Percentiles rank a stretch among this genome's conserved stretches.
Evolutionary conservation across 768 basidiomycete genomes (phyloP).

Genomic region (Leccinum incarnatum): DNA sequence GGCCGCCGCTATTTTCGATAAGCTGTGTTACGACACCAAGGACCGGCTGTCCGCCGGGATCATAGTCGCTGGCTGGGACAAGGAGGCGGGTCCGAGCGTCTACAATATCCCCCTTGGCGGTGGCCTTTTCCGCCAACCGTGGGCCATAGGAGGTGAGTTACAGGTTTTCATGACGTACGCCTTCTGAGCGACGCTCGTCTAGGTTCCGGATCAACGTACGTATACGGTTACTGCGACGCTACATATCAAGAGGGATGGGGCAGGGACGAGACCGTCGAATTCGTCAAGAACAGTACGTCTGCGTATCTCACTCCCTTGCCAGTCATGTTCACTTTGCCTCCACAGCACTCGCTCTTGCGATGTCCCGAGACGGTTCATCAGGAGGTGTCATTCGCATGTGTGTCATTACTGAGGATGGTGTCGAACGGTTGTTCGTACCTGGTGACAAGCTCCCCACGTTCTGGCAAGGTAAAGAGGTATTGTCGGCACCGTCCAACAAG

Average conservation of each 20-base stretch:
- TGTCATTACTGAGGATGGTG: conserved; percentile 89
- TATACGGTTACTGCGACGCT: conserved; percentile 99
- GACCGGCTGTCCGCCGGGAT: conserved; percentile 87
- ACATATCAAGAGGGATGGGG: conserved; percentile 93
- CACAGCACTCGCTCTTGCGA: conserved; percentile 87
- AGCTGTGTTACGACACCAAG: conserved; percentile 92
- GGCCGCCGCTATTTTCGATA: conserved; percentile 82
- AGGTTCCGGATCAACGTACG: conserved; percentile 97
- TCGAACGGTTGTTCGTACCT: conserved; percentile 90
- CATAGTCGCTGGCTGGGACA: conserved; percentile 98
- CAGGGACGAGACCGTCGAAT: conserved; percentile 84
- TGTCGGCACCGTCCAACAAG: conserved; percentile 37
- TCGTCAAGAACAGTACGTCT: conserved; percentile 91
- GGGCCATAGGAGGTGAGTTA: conserved; percentile 91
- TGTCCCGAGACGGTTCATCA: conserved; percentile 97
- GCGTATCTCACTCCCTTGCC: neutral
- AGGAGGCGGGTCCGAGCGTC: conserved; percentile 83
- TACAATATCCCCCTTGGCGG: conserved; percentile 98
- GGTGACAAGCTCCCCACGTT: conserved; percentile 87
- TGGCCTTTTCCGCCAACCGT: conserved; percentile 94
- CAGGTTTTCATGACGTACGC: neutral
- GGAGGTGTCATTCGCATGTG: conserved; percentile 98
- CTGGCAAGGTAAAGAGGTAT: conserved; percentile 82
- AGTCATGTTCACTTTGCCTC: conserved; percentile 8
- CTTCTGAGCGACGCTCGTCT: neutral